Percentiles rank a stretch among this genome's conserved stretches.
Conservation (phyloP, 768 basidiomycete genomes). For the Calvatia gigantea region DNA sequence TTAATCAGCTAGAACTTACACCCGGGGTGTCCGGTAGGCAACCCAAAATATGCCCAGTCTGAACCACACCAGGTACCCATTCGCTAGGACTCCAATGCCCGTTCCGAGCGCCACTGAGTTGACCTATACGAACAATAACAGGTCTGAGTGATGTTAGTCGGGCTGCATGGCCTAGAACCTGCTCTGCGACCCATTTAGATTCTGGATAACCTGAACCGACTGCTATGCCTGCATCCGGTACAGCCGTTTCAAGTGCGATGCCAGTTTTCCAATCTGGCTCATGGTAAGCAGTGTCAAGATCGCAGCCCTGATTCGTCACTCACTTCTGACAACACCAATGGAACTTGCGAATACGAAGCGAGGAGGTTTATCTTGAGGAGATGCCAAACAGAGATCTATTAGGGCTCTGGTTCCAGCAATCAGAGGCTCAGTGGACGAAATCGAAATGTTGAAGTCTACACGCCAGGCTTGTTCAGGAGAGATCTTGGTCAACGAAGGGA, state of each 20-base stretch:
- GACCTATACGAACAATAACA: conserved; percentile 39
- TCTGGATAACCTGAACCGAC: conserved; percentile 34
- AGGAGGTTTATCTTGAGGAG: conserved; percentile 21
- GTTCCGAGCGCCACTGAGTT: conserved; percentile 38
- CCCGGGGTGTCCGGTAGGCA: conserved; percentile 29
- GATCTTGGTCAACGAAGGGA: background rate
- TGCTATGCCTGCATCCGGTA: conserved; percentile 23
- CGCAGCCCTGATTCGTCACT: too few relatives aligned
- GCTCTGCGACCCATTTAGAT: conserved; percentile 40
- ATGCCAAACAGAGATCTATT: conserved; percentile 34
- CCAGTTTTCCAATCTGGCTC: conserved; percentile 14
- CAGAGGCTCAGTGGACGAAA: conserved; percentile 41
- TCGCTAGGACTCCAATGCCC: conserved; percentile 41
- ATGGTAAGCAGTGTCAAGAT: too few relatives aligned
- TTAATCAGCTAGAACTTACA: conserved; percentile 19
- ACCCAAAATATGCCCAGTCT: conserved; percentile 22
- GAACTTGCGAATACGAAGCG: conserved; percentile 38
- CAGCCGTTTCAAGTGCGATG: conserved; percentile 21
- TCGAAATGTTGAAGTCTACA: conserved; percentile 41
- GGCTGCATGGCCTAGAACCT: conserved; percentile 26
- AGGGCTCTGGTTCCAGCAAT: conserved; percentile 37
- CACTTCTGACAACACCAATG: conserved; percentile 23
- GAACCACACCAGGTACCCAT: conserved; percentile 40
- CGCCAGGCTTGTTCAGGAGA: conserved; percentile 33
- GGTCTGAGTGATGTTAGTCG: conserved; percentile 24